Percentiles rank a stretch among this genome's conserved stretches.
These are phyloP conservation scores for Pseudisothecium myosuroides DNA, from an alignment of 225 moss, liverwort and hornwort genomes.

Conservation along the genomic window DNA sequence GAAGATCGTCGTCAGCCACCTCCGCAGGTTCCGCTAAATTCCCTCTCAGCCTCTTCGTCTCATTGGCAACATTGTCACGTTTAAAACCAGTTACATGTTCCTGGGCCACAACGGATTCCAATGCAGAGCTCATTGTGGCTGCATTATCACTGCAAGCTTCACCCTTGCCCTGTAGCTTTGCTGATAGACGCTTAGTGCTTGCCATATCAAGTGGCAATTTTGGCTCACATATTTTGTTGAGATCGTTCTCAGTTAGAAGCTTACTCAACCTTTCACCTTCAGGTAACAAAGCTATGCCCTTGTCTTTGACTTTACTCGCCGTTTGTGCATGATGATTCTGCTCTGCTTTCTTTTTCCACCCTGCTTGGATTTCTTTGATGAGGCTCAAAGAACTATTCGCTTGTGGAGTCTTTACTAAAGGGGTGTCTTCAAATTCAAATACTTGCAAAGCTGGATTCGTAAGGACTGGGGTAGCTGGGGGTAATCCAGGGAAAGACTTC, in stretches of 20 bases:
- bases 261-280: slow-evolving; percentile 42
- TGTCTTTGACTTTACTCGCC: slow-evolving; percentile 24
- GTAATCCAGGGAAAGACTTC: slow-evolving; percentile 44
- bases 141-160: neutral
- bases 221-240: slow-evolving; percentile 22
- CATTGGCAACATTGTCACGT: neutral
- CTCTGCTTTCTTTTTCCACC: slow-evolving; percentile 45
- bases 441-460: slow-evolving; percentile 53
- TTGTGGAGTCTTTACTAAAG: slow-evolving; percentile 28
- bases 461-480: slow-evolving; percentile 23
- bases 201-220: neutral
- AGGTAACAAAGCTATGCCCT: slow-evolving; percentile 4
- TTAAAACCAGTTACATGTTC: neutral
- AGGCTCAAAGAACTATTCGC: slow-evolving; percentile 30
- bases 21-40: slow-evolving; percentile 6
- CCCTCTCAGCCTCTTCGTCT: slow-evolving; percentile 2
- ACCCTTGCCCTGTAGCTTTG: slow-evolving; percentile 15
- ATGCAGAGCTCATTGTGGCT: neutral
- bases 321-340: slow-evolving; percentile 8
- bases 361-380: slow-evolving; percentile 39
- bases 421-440: slow-evolving; percentile 90
- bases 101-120: neutral
- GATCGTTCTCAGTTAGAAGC: slow-evolving; percentile 20
- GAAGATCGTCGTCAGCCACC: slow-evolving; percentile 9
- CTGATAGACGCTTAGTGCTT: slow-evolving; percentile 19